Percentiles rank a stretch among this genome's conserved stretches.
Evolutionary conservation across 306 rosid species (phyloP).

Genomic region (Inga oerstediana): DNA sequence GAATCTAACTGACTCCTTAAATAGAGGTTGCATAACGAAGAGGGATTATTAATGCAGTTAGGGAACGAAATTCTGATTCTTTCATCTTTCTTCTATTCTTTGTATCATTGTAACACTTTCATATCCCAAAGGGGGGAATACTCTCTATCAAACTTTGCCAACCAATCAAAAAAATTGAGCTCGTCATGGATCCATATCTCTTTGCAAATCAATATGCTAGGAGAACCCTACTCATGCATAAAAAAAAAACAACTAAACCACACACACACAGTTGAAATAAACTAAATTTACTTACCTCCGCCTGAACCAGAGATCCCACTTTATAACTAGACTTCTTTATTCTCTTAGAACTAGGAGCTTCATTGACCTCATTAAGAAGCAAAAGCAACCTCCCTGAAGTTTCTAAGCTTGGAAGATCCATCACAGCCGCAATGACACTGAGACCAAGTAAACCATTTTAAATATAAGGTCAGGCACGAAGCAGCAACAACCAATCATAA

Average conservation of each 20-base stretch:
- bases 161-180: conserved; percentile 16
- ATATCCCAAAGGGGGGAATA: neutral
- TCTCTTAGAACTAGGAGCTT: conserved; percentile 73
- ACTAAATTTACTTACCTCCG: conserved; percentile 66
- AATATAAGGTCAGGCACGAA: conserved; percentile 23
- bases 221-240: conserved; percentile 20
- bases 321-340: conserved; percentile 65
- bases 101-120: neutral
- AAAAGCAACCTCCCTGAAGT: conserved; percentile 76
- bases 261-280: neutral
- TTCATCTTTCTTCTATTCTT: neutral
- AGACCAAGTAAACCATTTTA: conserved; percentile 42
- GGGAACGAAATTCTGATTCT: neutral
- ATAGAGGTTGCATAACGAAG: neutral
- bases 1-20: neutral
- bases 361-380: conserved; percentile 59
- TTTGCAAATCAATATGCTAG: neutral
- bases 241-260: neutral
- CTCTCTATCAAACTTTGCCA: neutral
- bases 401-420: conserved; percentile 78
- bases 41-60: neutral
- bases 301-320: conserved; percentile 88
- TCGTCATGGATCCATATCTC: neutral
- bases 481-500: conserved; percentile 3
- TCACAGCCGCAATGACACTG: conserved; percentile 76